phyloP scores from a whole-genome alignment of 1,284 basidiomycete genomes.

The Tilletia horrida region DNA sequence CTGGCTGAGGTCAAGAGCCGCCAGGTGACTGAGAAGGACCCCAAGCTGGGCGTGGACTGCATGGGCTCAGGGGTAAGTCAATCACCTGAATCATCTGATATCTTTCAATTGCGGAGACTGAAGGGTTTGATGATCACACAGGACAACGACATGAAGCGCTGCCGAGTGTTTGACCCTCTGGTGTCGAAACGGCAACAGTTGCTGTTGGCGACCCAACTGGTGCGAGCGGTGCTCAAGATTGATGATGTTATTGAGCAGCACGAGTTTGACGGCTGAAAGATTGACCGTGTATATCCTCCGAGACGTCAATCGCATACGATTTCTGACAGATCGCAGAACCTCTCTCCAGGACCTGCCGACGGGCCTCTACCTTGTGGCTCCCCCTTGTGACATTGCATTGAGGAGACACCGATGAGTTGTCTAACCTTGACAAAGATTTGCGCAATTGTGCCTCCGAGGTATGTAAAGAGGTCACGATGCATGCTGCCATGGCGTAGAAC shows the following conservation, averaged over 20 bases:
- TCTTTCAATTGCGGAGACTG: no score
- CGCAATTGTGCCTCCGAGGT: no score
- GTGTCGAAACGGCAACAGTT: constrained; percentile 98
- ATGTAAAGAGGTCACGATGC: no score
- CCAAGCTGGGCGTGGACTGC: constrained; percentile 89
- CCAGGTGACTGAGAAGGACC: constrained; percentile 82
- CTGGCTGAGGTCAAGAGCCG: constrained; percentile 88
- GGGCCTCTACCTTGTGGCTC: no score
- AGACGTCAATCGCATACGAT: no score
- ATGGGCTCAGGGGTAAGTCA: constrained; percentile 78
- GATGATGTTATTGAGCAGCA: constrained; percentile 49
- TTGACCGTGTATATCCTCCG: background rate
- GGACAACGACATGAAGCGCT: constrained; percentile 82
- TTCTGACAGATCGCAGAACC: no score
- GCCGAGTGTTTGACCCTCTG: constrained; percentile 93
- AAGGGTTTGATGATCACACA: background rate
- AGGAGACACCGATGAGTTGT: no score
- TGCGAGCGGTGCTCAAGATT: constrained; percentile 56
- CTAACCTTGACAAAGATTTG: no score
- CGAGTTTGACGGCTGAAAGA: constrained; percentile 21
- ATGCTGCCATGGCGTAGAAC: no score
- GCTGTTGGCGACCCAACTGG: constrained; percentile 89
- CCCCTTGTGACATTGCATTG: no score
- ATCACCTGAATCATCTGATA: constrained; percentile 57
- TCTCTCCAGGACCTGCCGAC: no score